Base-by-base conservation (phyloP, 495 filamentous ascomycete species). In the Patellaria atrata region DNA sequence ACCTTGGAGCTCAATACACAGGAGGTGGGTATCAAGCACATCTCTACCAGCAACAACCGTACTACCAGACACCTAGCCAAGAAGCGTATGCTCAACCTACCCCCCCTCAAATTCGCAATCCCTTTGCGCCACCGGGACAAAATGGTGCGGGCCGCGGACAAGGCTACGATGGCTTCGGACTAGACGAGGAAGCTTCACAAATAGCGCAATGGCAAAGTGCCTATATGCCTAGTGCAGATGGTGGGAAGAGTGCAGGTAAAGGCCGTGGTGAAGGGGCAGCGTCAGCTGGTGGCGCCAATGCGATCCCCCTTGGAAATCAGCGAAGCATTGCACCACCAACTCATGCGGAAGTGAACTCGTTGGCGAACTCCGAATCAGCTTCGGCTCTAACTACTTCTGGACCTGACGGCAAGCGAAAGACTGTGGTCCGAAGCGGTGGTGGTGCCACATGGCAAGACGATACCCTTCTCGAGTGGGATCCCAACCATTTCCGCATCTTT, bases 121-220 rank as follows among this genome's bases (percentile, higher is more conserved):
- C 85, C 0, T 94, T 91, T 52, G 75, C 78, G 1, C 66, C 74
- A 1, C 74, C 80, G 4, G 65, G 59, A 26, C 59, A 63, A 33
- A 57, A 58, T 21, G 58, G 50, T 31, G 36, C 48, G 40, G 61
- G 59, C 38, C 65, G 64, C 12, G 61, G 59, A 24, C 60, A 53
- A 0, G 55, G 59, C 17, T 65, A 66, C 58, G 33, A 32, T 8
- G 39, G 15, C 28, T 55, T 75, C 25, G 86, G 96, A 50, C 77
- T 84, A 5, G 85, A 94, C 47, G 78, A 82, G 53, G 82, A 89
- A 36, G 84, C n/a, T n/a, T n/a, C 84, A 8, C 80, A 92, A 54
- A 86, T 94, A 37, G 87, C 87, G 28, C 84, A 94, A 57, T 96
- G 91, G 83, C 85, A 93, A 58, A 85, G 77, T 50, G 83, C 89